Evolutionary conservation across 2,329 filamentous ascomycete genomes (phyloP).

Genomic region (Botrytis medusae): DNA sequence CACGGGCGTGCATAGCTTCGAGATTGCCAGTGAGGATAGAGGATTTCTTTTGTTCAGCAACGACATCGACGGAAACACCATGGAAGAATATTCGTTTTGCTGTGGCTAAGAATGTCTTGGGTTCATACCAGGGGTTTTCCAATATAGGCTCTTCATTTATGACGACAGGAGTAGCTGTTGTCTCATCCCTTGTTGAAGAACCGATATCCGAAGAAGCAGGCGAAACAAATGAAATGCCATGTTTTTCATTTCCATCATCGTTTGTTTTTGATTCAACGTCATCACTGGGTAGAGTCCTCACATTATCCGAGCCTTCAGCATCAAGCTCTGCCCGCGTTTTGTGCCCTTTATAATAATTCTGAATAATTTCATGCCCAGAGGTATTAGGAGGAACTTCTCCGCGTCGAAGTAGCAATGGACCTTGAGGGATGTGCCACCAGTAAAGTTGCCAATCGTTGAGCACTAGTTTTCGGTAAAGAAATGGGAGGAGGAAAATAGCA

Average conservation of each 20-base stretch:
- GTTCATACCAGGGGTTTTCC: background rate
- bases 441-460: slow-evolving; percentile 38
- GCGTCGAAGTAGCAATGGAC: slow-evolving; percentile 37
- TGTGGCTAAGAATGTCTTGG: background rate
- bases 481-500: slow-evolving; percentile 43
- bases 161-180: background rate
- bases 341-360: slow-evolving; percentile 9
- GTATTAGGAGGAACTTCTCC: slow-evolving; percentile 1
- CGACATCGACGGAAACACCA: slow-evolving; percentile 1
- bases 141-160: background rate
- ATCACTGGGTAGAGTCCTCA: background rate
- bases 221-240: background rate
- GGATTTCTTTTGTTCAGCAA: slow-evolving; percentile 37
- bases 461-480: slow-evolving; percentile 37
- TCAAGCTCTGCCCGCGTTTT: slow-evolving; percentile 25
- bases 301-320: slow-evolving; percentile 49
- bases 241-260: background rate
- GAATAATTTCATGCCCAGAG: background rate
- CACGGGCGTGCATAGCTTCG: slow-evolving; percentile 64
- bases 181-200: background rate
- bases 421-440: slow-evolving; percentile 40
- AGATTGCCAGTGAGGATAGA: slow-evolving; percentile 66
- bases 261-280: background rate
- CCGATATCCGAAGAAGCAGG: background rate
- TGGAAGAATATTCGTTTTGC: slow-evolving; percentile 1